Evolutionary conservation across 2,329 filamentous ascomycete species (phyloP).

Genomic region (Verticillium klebahnii): DNA sequence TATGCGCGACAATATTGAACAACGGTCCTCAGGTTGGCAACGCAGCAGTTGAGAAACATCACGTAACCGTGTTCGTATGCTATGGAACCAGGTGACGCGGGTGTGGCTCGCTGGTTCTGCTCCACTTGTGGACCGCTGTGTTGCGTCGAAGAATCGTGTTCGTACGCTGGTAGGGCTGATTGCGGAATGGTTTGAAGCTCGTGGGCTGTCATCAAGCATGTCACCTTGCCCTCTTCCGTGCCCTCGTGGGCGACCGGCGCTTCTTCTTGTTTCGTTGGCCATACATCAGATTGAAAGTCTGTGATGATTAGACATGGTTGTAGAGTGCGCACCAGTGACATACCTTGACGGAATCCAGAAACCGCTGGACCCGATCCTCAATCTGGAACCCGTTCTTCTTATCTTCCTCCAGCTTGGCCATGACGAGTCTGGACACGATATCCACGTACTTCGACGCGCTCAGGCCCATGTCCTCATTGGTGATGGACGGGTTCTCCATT

Average conservation of each 20-base stretch:
- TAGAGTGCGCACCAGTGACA: background rate
- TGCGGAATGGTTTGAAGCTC: background rate
- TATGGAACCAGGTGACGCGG: too few species aligned
- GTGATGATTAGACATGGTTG: background rate
- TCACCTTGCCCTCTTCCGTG: slow-evolving; percentile 23
- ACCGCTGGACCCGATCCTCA: slow-evolving; percentile 1
- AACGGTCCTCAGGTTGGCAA: too few species aligned
- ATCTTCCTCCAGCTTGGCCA: slow-evolving; percentile 1
- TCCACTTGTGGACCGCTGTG: too few species aligned
- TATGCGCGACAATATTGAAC: too few species aligned
- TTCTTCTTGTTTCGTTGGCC: background rate
- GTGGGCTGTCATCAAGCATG: background rate
- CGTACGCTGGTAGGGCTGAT: too few species aligned
- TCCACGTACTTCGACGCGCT: slow-evolving; percentile 1
- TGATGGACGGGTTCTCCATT: slow-evolving; percentile 1
- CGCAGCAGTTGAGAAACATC: too few species aligned
- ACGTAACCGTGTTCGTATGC: too few species aligned
- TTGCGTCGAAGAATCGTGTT: too few species aligned
- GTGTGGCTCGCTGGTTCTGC: too few species aligned
- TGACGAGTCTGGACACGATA: background rate
- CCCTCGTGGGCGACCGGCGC: slow-evolving; percentile 18
- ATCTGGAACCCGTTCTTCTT: background rate
- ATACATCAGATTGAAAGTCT: background rate
- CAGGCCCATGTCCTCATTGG: slow-evolving; percentile 3
- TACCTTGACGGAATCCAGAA: slow-evolving; percentile 3